Evolutionary conservation across 2,329 filamentous ascomycete species (phyloP).

Genomic region (Tolypocladium inflatum): DNA sequence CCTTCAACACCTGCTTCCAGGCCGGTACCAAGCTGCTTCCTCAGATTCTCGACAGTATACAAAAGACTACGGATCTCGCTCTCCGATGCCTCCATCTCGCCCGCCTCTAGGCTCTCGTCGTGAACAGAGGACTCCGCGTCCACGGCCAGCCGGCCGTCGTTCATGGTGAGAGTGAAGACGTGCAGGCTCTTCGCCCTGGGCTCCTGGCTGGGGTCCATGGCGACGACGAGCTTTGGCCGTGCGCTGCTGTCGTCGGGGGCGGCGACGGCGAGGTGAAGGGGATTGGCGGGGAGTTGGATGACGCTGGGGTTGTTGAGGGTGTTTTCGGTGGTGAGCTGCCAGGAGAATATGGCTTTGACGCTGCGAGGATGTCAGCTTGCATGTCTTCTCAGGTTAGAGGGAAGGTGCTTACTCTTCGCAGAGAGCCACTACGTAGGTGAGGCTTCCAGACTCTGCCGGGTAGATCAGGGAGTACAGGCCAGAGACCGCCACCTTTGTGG

Average conservation of each 20-base stretch:
- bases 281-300: conserved; percentile 53
- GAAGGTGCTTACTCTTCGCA: conserved; percentile 42
- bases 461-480: conserved; percentile 26
- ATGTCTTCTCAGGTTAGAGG: neutral
- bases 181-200: conserved; percentile 18
- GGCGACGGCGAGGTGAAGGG: conserved; percentile 42
- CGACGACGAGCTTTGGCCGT: conserved; percentile 24
- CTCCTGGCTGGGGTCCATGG: conserved; percentile 26
- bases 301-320: conserved; percentile 34
- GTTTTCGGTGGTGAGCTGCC: conserved; percentile 40
- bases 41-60: conserved; percentile 36
- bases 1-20: conserved; percentile 8
- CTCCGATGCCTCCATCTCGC: conserved; percentile 23
- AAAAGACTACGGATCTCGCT: conserved; percentile 32
- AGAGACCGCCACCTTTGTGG: conserved; percentile 37
- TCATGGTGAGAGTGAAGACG: conserved; percentile 19
- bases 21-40: conserved; percentile 28
- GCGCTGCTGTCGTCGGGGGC: conserved; percentile 7
- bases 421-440: conserved; percentile 37
- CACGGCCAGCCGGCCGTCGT: conserved; percentile 20
- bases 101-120: conserved; percentile 14
- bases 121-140: conserved; percentile 14
- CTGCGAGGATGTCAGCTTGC: conserved; percentile 21
- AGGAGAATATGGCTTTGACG: conserved; percentile 56
- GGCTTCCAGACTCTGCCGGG: conserved; percentile 15